Base-by-base conservation (phyloP, 352 stramenopile genomes). In the Phytophthora colocasiae region DNA sequence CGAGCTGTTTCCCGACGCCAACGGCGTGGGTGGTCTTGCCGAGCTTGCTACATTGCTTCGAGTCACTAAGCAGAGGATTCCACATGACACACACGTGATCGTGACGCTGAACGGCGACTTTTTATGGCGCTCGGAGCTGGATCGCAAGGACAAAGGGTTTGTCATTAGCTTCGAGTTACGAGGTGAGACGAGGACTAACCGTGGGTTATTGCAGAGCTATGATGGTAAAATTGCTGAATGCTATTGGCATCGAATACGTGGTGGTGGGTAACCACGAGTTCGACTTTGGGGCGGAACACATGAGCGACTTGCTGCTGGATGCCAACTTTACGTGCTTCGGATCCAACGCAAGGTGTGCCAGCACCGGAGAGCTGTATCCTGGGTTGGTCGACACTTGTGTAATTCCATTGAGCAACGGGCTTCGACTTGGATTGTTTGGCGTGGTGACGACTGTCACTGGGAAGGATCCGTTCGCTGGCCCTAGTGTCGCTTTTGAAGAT, bases 261-360 rank as follows among this genome's bases (percentile, higher is more conserved):
- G 84, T 93, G n/a, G 34, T 91, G 38, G 85, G 85, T 29, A 93
- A 93, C 66, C 85, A 93, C 67, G 85, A 93, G 58, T 91, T 93
- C 40, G 85, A 93, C 52, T 90, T 90, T 66, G 75, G 85, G 9
- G 80, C 72, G 1, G 54, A 71, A 5, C 48, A 74, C 31, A 66
- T 87, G 29, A 54, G 55, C 7, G 53, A 82, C 39, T 50, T 89
- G 55, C 64, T 93, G 6, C 8, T 8, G 4, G 14, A 48, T 6
- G 76, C 81, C 10, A 73, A 60, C 0, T 93, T 93, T 54, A 78
- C 55, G 26, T 80, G 65, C 24, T 81, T 93, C 38, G 84, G 84
- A 11, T 87, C 80, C 31, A 93, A 93, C 48, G 71, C 89, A 41
- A 78, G 84, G 15, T 63, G 60, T 1, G 48, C 55, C 9, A 54